Evolutionary conservation across 768 basidiomycete genomes (phyloP), one percentile per base, ranked within the genome.

Genomic region (Mycena metata): DNA sequence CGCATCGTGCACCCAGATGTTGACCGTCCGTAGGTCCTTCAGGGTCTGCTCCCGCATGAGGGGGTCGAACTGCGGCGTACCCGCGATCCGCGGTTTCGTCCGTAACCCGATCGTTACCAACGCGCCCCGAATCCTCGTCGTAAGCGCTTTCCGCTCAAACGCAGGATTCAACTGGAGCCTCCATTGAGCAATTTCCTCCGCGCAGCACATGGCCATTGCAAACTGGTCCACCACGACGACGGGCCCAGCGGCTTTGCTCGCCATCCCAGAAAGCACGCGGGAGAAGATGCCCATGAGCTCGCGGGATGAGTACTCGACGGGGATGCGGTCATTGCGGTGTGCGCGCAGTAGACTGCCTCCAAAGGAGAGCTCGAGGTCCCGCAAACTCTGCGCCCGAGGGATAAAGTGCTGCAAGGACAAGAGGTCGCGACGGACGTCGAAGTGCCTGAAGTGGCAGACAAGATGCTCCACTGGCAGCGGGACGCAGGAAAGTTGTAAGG

Each of bases 231-330:
- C 15, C 23, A 60, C 46, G 5, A 46, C 19, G 10, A 60, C 45
- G 19, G 36, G 55, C 6, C 55, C n/a, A 39, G 55, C 16, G 9
- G 35, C 13, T 23, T 41, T 56, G 55, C 13, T 7, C 19, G 39
- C 55, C 55, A 56, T 56, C n/a, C 35, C 55, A 41, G 55, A 56
- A 2, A 56, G 41, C 41, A 26, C 39, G 55, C 23, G 5, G 15
- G 39, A 56, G 15, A 56, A 41, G 19, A 33, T 6, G 15, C 41
- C 13, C 23, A 57, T 16, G 15, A 57, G 9, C 2, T 43, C 41
- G 12, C 55, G 41, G 10, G 15, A 23, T 11, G 41, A 42, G 26
- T 41, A 41, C 16, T 13, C 15, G 50, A 2, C 15, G 26, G 24
- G 26, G 13, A 7, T 23, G 1, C 21, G 21, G 47, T 54, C 52